These are phyloP conservation scores for Dictyostelium purpureum DNA, from an alignment of 78 protist species.

Conservation along the genomic window DNA sequence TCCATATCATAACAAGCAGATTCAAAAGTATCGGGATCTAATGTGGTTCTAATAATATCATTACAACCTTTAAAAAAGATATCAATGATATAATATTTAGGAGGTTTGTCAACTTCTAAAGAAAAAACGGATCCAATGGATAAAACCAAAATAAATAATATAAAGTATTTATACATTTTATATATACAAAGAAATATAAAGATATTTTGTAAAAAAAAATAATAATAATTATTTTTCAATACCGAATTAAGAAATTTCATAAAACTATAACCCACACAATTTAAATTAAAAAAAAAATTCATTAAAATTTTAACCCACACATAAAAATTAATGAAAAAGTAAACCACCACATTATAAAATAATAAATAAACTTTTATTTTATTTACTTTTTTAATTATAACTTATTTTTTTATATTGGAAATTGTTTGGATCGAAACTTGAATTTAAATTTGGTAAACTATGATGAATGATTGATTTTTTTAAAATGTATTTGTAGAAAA, in stretches of 20 bases:
- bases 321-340: too few species aligned
- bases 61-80: not conserved
- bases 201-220: not conserved
- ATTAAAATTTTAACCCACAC: too few species aligned
- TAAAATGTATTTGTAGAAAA: not conserved
- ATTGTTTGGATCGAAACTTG: not conserved
- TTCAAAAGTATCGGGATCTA: not conserved
- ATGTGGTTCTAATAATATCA: too few species aligned
- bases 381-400: not conserved
- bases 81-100: not conserved
- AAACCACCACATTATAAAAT: too few species aligned
- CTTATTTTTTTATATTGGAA: not conserved
- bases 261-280: too few species aligned
- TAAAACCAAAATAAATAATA: not conserved
- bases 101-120: not conserved
- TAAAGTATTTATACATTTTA: not conserved
- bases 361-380: too few species aligned
- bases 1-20: not conserved
- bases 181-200: not conserved
- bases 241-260: too few species aligned
- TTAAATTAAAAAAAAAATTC: too few species aligned
- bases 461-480: not conserved
- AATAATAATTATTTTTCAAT: too few species aligned
- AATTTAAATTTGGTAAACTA: not conserved
- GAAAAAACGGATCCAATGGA: not conserved